Conservation (phyloP, 179 eudicot genomes). For the Camellia oleifera region DNA sequence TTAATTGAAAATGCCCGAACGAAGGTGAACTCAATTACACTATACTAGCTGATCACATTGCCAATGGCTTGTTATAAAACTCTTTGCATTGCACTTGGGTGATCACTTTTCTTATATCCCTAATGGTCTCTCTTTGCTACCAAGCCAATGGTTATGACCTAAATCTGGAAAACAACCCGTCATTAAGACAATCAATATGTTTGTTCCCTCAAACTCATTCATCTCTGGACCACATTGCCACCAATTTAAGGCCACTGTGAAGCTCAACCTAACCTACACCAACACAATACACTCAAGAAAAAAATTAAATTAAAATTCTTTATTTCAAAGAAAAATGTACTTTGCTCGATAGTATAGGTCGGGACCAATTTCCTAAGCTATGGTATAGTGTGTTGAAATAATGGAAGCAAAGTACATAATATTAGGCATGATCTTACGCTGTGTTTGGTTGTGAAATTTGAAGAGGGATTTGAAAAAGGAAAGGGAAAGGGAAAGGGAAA, state of each 20-base stretch:
- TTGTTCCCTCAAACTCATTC: constrained; percentile 15
- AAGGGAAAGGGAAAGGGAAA: too few species aligned
- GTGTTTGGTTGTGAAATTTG: too few species aligned
- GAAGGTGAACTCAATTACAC: neutral
- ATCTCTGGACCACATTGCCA: neutral
- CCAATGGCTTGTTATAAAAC: neutral
- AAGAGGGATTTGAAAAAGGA: too few species aligned
- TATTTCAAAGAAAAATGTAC: neutral
- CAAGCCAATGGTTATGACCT: neutral
- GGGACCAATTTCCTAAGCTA: constrained; percentile 8
- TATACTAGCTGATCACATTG: neutral
- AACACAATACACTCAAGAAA: neutral
- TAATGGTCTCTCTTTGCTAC: neutral
- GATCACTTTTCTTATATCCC: neutral
- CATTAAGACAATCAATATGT: constrained; percentile 3
- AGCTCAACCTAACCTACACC: neutral
- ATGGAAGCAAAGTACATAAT: constrained; percentile 7
- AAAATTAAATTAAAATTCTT: neutral
- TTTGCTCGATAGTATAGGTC: neutral
- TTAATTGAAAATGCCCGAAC: too few species aligned
- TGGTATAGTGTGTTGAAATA: neutral
- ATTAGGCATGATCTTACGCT: neutral
- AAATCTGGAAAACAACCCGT: constrained; percentile 10
- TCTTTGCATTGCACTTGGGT: neutral
- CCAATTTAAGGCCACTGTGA: neutral